Percentiles rank a stretch among this genome's conserved stretches.
Evolutionary conservation across 1,284 basidiomycete species (phyloP).

Genomic region (Takashimella tepidaria): DNA sequence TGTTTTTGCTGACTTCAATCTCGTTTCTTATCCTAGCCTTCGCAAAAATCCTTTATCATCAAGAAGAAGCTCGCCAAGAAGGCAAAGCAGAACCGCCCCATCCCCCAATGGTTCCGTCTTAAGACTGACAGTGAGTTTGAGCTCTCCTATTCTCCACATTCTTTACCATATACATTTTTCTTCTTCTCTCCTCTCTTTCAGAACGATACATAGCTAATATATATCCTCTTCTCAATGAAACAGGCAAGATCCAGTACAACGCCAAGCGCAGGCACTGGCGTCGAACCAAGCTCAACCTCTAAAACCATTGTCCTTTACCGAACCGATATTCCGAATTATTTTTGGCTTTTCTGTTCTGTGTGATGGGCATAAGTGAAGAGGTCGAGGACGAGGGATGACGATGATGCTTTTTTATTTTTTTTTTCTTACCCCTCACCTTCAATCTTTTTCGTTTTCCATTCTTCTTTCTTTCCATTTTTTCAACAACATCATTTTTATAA

Average conservation of each 20-base stretch:
- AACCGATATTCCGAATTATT: no score
- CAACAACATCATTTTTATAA: no score
- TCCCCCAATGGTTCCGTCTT: slow-evolving; percentile 97
- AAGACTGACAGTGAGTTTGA: slow-evolving; percentile 69
- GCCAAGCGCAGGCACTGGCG: slow-evolving; percentile 92
- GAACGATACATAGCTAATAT: slow-evolving; percentile 2
- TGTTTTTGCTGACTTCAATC: neutral
- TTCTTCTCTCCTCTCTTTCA: neutral
- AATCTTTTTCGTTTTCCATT: neutral
- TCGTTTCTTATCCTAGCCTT: slow-evolving; percentile 61
- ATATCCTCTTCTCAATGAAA: slow-evolving; percentile 52
- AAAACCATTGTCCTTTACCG: slow-evolving; percentile 47
- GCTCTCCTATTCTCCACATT: neutral
- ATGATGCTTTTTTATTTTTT: no score
- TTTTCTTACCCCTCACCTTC: no score
- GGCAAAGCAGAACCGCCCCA: slow-evolving; percentile 90
- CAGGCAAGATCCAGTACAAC: slow-evolving; percentile 62
- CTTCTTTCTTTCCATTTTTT: neutral
- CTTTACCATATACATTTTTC: no score
- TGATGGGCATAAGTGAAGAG: no score
- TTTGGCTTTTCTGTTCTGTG: no score
- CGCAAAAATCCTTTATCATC: slow-evolving; percentile 83
- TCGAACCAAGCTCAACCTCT: slow-evolving; percentile 91
- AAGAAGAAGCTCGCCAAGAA: slow-evolving; percentile 96
- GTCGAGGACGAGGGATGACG: no score